These are phyloP conservation scores for Setaria italica DNA, from an alignment of 202 grass and related monocot genomes.

Conservation along the genomic window DNA sequence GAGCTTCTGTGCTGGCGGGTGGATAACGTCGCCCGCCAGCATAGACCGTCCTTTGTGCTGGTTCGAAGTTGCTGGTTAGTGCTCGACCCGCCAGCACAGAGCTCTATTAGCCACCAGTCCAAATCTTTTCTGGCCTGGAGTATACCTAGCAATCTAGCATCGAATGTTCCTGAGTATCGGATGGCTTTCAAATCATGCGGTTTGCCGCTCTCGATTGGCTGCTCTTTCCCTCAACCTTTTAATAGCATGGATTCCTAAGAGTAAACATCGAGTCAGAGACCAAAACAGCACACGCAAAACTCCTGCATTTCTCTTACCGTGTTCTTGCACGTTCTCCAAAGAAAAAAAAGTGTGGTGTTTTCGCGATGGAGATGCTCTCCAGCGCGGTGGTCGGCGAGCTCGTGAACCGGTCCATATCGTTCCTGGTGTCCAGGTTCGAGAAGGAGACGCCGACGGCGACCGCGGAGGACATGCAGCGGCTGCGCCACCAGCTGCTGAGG, in stretches of 20 bases:
- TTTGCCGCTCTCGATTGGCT: neutral
- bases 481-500: neutral
- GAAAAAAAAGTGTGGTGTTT: neutral
- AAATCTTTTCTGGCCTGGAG: too few species aligned
- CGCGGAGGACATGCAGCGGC: neutral
- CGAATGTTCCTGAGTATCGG: neutral
- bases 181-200: neutral
- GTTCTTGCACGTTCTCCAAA: neutral
- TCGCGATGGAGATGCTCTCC: neutral
- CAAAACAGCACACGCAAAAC: neutral
- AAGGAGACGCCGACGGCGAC: too few species aligned
- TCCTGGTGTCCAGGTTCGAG: neutral
- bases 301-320: neutral
- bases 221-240: neutral
- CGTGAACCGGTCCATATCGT: neutral
- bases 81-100: too few species aligned
- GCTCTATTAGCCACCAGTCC: too few species aligned
- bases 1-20: too few species aligned
- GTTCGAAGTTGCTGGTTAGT: too few species aligned
- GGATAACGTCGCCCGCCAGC: too few species aligned
- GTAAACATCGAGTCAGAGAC: neutral
- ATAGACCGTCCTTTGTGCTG: too few species aligned
- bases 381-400: conserved; percentile 15
- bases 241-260: neutral
- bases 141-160: too few species aligned